Evolutionary conservation across 805 yeast species (phyloP).

Genomic region (Lipomyces sp.): DNA sequence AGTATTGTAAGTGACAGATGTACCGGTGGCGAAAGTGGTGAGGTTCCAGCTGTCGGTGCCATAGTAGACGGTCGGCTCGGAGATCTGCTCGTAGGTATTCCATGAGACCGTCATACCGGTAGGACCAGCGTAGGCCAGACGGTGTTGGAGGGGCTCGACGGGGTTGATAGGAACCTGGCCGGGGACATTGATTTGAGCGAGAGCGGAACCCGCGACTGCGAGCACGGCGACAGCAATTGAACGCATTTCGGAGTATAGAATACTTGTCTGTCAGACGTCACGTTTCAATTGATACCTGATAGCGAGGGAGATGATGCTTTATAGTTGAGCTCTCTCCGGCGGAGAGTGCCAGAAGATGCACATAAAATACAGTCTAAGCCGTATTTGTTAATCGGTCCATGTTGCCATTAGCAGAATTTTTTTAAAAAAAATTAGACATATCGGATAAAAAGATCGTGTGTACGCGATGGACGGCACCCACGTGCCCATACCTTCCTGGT

Average conservation of each 20-base stretch:
- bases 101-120: constrained; percentile 39
- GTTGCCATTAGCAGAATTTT: too few species aligned
- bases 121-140: constrained; percentile 36
- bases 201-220: neutral
- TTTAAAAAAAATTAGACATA: too few species aligned
- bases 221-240: neutral
- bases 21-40: constrained; percentile 10
- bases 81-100: constrained; percentile 36
- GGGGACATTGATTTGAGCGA: constrained; percentile 12
- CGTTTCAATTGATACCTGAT: too few species aligned
- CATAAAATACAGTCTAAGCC: too few species aligned
- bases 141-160: constrained; percentile 26
- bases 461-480: too few species aligned
- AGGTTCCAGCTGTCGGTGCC: constrained; percentile 30
- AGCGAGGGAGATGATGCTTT: too few species aligned
- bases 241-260: neutral
- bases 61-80: constrained; percentile 37
- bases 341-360: too few species aligned
- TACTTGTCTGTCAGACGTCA: too few species aligned
- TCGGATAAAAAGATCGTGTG: too few species aligned
- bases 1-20: constrained; percentile 36
- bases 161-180: constrained; percentile 11
- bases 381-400: too few species aligned
- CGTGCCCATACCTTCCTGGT: too few species aligned
- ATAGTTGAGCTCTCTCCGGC: too few species aligned